Evolutionary conservation across 176 grass and related monocot species (phyloP).

Genomic region (Carex littledalei): DNA sequence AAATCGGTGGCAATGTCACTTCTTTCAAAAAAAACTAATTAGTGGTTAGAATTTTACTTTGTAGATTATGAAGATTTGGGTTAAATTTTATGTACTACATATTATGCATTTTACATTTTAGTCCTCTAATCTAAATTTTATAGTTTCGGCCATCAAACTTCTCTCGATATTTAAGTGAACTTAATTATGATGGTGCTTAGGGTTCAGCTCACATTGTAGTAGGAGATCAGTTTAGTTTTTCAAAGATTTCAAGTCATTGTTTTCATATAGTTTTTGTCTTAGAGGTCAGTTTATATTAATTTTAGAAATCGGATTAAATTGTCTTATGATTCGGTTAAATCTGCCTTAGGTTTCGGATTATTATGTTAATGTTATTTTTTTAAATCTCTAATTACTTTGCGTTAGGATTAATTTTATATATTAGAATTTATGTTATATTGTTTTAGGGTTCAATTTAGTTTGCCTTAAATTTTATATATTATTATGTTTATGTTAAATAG

Average conservation of each 20-base stretch:
- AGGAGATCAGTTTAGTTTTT: not conserved
- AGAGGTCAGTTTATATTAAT: not conserved
- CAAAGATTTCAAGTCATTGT: not conserved
- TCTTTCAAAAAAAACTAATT: too few species aligned
- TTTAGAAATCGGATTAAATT: not conserved
- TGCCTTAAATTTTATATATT: not conserved
- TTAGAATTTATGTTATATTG: too few species aligned
- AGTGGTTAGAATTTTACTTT: too few species aligned
- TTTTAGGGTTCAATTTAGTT: not conserved
- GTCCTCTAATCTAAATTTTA: too few species aligned
- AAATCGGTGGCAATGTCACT: too few species aligned
- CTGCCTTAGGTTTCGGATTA: too few species aligned
- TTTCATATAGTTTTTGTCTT: not conserved
- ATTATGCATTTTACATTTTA: too few species aligned
- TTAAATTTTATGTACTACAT: too few species aligned
- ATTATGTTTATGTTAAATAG: not conserved
- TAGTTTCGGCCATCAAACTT: not conserved
- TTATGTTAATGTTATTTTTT: too few species aligned
- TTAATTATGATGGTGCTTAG: not conserved
- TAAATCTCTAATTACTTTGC: too few species aligned
- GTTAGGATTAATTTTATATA: not conserved
- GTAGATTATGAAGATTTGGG: too few species aligned
- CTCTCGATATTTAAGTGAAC: not conserved
- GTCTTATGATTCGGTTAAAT: too few species aligned
- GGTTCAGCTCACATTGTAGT: not conserved